Conservation (phyloP, 2,329 filamentous ascomycete species). For the Cephalotrichum gorgonifer region DNA sequence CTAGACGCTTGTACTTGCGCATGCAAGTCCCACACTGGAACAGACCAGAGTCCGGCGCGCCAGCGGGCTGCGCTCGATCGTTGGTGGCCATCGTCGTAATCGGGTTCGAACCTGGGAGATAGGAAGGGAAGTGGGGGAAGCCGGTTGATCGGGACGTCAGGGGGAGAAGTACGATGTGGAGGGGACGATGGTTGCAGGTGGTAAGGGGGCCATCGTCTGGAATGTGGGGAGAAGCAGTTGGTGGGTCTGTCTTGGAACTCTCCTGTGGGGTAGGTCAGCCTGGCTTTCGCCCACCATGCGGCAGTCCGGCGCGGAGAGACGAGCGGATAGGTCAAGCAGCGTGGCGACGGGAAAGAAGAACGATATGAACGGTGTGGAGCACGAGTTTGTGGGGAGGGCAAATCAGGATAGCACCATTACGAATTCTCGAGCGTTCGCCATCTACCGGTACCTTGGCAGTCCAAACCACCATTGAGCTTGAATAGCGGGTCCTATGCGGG, state of each 20-base stretch:
- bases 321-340: background rate
- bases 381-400: background rate
- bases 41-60: background rate
- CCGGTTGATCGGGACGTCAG: background rate
- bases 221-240: background rate
- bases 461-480: background rate
- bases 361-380: background rate
- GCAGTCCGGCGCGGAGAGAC: background rate
- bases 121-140: background rate
- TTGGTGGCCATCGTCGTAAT: background rate
- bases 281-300: background rate
- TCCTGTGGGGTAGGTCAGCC: background rate
- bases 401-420: background rate
- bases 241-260: background rate
- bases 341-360: background rate
- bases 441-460: background rate
- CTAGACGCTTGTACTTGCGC: constrained; percentile 39
- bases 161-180: background rate
- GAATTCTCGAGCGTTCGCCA: background rate
- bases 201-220: background rate
- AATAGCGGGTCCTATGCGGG: background rate
- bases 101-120: background rate
- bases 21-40: constrained; percentile 27
- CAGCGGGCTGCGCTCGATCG: background rate
- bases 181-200: background rate